Evolutionary conservation across 1,284 basidiomycete genomes (phyloP).

Genomic region (Ceratobasidium sp.): DNA sequence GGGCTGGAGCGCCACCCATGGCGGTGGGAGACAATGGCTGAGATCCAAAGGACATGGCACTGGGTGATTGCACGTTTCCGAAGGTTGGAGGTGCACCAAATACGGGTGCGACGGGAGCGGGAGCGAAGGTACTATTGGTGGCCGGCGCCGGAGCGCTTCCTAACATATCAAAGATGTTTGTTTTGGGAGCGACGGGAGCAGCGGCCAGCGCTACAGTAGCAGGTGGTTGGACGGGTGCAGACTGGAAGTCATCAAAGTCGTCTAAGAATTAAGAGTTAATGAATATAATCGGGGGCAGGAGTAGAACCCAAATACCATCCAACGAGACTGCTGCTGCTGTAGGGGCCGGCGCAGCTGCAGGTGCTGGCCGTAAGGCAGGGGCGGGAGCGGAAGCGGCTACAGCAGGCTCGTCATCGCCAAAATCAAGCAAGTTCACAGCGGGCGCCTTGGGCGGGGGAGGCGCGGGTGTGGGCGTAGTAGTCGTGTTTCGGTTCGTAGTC

Average conservation of each 20-base stretch:
- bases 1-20: slow-evolving; percentile 22
- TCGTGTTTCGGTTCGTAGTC: slow-evolving; percentile 18
- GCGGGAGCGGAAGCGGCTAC: slow-evolving; percentile 54
- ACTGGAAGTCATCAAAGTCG: slow-evolving; percentile 93
- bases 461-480: slow-evolving; percentile 56
- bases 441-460: slow-evolving; percentile 60
- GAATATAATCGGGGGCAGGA: background rate
- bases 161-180: slow-evolving; percentile 63
- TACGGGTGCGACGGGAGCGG: slow-evolving; percentile 17
- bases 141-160: slow-evolving; percentile 52
- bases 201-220: slow-evolving; percentile 53
- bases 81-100: slow-evolving; percentile 37
- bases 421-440: slow-evolving; percentile 77
- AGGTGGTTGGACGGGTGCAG: slow-evolving; percentile 65
- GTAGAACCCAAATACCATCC: slow-evolving; percentile 59
- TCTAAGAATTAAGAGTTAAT: slow-evolving; percentile 57
- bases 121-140: slow-evolving; percentile 16
- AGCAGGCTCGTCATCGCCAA: slow-evolving; percentile 74
- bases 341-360: slow-evolving; percentile 56
- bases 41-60: slow-evolving; percentile 40
- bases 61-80: slow-evolving; percentile 25
- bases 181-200: slow-evolving; percentile 52
- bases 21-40: slow-evolving; percentile 35
- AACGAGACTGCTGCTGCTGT: slow-evolving; percentile 49
- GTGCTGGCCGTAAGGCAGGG: slow-evolving; percentile 59